A percentile compares a stretch with the other conserved stretches of the same genome.
Conservation (phyloP, 192 early-diverging fungal species). For the Pilobolus umbonatus region DNA sequence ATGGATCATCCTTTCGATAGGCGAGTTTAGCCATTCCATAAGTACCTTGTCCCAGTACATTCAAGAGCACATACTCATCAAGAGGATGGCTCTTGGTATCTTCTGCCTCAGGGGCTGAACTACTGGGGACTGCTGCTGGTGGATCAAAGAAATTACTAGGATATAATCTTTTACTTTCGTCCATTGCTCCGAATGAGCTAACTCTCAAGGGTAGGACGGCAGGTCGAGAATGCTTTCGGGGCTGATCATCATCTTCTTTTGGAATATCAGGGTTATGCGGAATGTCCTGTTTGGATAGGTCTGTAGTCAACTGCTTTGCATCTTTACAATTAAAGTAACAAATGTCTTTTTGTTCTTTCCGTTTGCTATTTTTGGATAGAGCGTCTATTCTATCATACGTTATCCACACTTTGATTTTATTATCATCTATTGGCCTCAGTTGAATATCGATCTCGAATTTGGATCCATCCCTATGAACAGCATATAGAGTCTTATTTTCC, state of each 20-base stretch:
- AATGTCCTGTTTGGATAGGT: too few species aligned
- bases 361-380: not conserved
- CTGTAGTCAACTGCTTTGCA: too few species aligned
- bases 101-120: not conserved
- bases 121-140: too few species aligned
- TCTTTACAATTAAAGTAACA: too few species aligned
- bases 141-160: too few species aligned
- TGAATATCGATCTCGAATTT: conserved; percentile 56
- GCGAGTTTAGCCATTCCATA: conserved; percentile 65
- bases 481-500: too few species aligned
- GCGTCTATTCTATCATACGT: not conserved
- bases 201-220: too few species aligned
- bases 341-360: too few species aligned
- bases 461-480: conserved; percentile 58
- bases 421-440: conserved; percentile 18
- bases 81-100: not conserved
- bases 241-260: too few species aligned
- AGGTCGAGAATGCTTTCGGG: too few species aligned
- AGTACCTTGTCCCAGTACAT: conserved; percentile 59
- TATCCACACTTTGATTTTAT: not conserved
- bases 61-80: conserved; percentile 54
- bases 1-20: conserved; percentile 43
- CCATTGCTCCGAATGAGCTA: not conserved
- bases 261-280: too few species aligned
- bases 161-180: not conserved